Evolutionary conservation across 164 flowering plant genomes (phyloP), one percentile per base, ranked within the genome.

Genomic region (Cinnamomum micranthum): DNA sequence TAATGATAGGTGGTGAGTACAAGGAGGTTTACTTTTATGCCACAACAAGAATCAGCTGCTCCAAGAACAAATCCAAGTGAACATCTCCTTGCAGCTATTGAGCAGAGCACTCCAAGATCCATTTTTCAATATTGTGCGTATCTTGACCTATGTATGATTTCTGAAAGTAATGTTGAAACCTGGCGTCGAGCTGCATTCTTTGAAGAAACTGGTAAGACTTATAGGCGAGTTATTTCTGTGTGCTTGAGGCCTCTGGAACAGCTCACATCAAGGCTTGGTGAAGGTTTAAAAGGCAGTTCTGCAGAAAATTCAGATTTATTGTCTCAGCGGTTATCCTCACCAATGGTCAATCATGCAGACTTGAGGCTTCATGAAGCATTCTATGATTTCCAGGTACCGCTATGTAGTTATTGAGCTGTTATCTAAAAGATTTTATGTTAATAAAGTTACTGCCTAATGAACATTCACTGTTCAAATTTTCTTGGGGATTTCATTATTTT

Each of bases 171-270:
- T 85, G 94, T 91, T 52, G 96, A 95, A 64, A 82, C 84, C 35
- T 95, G 99, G 99, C 88, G 97, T 65, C 88, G 97, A 31, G 97
- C 98, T 82, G 97, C 99, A 33, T 90, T 95, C 79, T 95, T 91
- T 81, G 99, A 96, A 86, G 98, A 96, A 86, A 87, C 90, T 76
- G 92, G 97, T 69, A 97, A 88, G 73, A 94, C 98, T 14, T 96
- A 92, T 83, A 96, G 81, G 77, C 83, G 90, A 87, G 96, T 96
- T 55, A 58, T 88, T 27, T 74, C 87, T 81, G 87, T 82, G n/a
- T 88, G 94, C 87, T 80, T 94, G 84, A 87, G 88, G 83, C 98
- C 97, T 82, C 79, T 96, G 66, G 92, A 94, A 55, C 82, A 86
- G 76, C 84, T 96, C 25, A 84, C 92, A 51, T 81, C 87, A 41